Evolutionary conservation across 2,329 filamentous ascomycete genomes (phyloP).

Genomic region (Penicillium fuscoglaucum): DNA sequence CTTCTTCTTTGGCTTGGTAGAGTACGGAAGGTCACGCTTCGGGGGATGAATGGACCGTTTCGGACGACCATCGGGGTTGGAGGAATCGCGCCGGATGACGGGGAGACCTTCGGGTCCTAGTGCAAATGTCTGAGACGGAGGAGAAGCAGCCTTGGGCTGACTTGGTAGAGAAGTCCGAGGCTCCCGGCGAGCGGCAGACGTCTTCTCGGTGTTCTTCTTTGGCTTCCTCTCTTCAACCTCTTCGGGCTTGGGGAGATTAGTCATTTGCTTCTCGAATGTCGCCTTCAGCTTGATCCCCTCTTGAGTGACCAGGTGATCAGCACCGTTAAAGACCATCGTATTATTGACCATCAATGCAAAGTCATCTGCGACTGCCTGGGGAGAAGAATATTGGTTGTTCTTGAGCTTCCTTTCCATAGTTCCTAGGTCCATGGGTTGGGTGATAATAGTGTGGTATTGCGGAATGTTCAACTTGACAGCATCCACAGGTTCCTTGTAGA

Average conservation of each 20-base stretch:
- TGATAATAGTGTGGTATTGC: constrained; percentile 69
- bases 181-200: constrained; percentile 51
- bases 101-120: constrained; percentile 75
- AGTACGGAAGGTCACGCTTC: constrained; percentile 89
- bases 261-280: constrained; percentile 62
- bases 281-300: constrained; percentile 63
- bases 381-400: constrained; percentile 64
- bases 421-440: constrained; percentile 78
- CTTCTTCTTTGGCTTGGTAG: constrained; percentile 84
- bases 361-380: constrained; percentile 73
- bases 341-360: constrained; percentile 78
- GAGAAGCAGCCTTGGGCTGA: constrained; percentile 38
- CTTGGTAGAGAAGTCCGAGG: constrained; percentile 45
- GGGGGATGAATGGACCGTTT: constrained; percentile 94
- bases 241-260: constrained; percentile 58
- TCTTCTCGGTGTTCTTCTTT: constrained; percentile 46
- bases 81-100: constrained; percentile 81
- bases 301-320: constrained; percentile 69
- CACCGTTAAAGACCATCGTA: constrained; percentile 77
- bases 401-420: constrained; percentile 81
- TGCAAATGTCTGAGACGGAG: constrained; percentile 64
- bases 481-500: constrained; percentile 78
- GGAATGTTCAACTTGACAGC: constrained; percentile 73
- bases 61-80: constrained; percentile 73
- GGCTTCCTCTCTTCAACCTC: constrained; percentile 64